These are phyloP conservation scores for Pleurozium schreberi DNA, from an alignment of 225 moss, liverwort and hornwort species.

Conservation along the genomic window DNA sequence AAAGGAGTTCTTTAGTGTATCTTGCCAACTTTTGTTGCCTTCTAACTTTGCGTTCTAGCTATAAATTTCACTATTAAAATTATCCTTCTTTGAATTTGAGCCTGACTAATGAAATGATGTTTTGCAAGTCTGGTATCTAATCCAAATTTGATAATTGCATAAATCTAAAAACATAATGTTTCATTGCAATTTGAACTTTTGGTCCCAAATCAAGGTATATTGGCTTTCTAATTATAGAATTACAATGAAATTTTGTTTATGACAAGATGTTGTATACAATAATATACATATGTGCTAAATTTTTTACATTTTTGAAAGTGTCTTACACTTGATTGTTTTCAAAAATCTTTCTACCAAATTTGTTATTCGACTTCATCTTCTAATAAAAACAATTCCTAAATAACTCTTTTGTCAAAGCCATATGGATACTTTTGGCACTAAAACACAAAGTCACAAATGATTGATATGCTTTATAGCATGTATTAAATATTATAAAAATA, in stretches of 20 bases:
- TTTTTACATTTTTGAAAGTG: background rate
- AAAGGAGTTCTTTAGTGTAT: rapidly evolving
- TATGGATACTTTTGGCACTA: rapidly evolving
- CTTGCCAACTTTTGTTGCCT: background rate
- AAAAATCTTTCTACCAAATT: background rate
- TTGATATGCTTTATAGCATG: background rate
- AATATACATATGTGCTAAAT: background rate
- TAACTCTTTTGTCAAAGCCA: background rate
- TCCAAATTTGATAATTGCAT: background rate
- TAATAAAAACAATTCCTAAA: background rate
- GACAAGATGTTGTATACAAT: background rate
- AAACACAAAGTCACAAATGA: background rate
- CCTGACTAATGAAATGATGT: background rate
- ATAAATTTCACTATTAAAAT: background rate
- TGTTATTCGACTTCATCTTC: background rate
- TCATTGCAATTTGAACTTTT: background rate
- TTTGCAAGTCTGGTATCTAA: background rate
- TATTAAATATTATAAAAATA: background rate
- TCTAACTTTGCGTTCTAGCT: background rate
- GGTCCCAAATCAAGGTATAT: background rate
- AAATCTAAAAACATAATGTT: too few relatives aligned
- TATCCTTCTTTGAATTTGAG: background rate
- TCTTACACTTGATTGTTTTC: background rate
- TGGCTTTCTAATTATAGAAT: background rate
- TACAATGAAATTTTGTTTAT: background rate